Base-by-base conservation (phyloP, 78 protist genomes). In the Parvularia atlantis region DNA sequence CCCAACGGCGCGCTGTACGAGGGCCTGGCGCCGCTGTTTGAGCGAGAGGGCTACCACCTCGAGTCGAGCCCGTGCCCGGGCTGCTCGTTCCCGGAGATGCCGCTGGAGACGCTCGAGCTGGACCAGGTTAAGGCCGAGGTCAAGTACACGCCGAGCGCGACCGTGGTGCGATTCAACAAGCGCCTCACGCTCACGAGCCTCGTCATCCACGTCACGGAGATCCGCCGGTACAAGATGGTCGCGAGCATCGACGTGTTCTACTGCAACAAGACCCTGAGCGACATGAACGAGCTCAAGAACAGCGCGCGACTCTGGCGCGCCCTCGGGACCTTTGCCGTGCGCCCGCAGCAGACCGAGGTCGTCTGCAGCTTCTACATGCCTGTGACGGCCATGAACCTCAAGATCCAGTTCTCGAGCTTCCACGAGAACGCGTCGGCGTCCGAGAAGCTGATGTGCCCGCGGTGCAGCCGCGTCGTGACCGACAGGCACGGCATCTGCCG, bases 401-500 rank as follows among this genome's bases (percentile, higher is more conserved):
- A 75, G 76, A 44, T 90, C 71, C 89, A 92, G 67, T 92, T 73
- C 66, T 81, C 88, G 39, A 82, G 67, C 33, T 78, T 92, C 64
- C 75, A 88, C 71, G 86, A 75, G 36, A 52, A 52, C 44, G 81
- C 75, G 2, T 41, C 44, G 0, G 81, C 81, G 4, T 6, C 36
- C 14, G 88, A 81, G 74, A 58, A 56, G 41, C 82, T 85, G 31
- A 52, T 14, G 68, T 90, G 94, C 62, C 93, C 92, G 40, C 83
- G 92, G 26, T 89, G 94, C 79, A 31, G 57, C 35, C 58, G 84
- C 31, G 17, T 61, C 1, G 94, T 89, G 2, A 56, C 90, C 1
- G 91, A 87, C 53, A 56, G 76, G 66, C 89, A 84, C 58, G 94
- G 95, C 60, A 48, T 81, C 54, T 92, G 97, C 66, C n/a, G 67